A percentile compares a stretch with the other conserved stretches of the same genome.
Conservation (phyloP, 2,329 filamentous ascomycete species). For the Nemania serpens region DNA sequence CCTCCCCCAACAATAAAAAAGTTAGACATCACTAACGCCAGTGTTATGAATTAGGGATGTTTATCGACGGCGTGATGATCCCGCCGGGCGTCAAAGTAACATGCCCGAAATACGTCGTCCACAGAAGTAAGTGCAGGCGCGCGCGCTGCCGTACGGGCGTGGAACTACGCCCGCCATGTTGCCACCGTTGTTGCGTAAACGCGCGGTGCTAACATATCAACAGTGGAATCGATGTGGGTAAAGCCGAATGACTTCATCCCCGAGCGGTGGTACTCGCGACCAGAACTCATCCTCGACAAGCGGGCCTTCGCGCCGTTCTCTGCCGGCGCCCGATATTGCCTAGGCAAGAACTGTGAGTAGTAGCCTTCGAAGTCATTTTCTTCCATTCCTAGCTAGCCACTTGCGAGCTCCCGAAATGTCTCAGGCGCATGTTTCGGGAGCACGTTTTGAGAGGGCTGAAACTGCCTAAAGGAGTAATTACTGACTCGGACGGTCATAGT, state of each 20-base stretch:
- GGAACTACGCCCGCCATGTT: neutral
- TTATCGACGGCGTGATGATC: slow-evolving; percentile 25
- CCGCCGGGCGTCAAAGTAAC: slow-evolving; percentile 26
- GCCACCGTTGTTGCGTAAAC: neutral
- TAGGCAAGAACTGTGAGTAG: slow-evolving; percentile 28
- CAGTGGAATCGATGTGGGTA: slow-evolving; percentile 30
- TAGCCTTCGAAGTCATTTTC: too few species aligned
- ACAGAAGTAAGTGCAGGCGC: slow-evolving; percentile 29
- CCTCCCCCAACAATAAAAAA: too few species aligned
- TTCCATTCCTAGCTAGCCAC: too few species aligned
- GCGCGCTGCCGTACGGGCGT: too few species aligned
- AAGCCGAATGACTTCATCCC: slow-evolving; percentile 30
- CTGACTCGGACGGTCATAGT: too few species aligned
- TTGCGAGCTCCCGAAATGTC: too few species aligned
- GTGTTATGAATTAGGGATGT: too few species aligned
- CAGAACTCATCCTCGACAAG: slow-evolving; percentile 30
- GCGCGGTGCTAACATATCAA: neutral
- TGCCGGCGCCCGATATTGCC: slow-evolving; percentile 24
- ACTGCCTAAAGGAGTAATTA: too few species aligned
- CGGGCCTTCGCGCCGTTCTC: slow-evolving; percentile 30
- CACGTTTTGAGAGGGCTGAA: too few species aligned
- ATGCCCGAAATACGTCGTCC: slow-evolving; percentile 30
- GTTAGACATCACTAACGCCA: too few species aligned
- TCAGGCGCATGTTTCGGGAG: too few species aligned
- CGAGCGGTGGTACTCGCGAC: slow-evolving; percentile 30